Conservation (phyloP, 2,329 filamentous ascomycete genomes). For the Colletotrichum navitas region DNA sequence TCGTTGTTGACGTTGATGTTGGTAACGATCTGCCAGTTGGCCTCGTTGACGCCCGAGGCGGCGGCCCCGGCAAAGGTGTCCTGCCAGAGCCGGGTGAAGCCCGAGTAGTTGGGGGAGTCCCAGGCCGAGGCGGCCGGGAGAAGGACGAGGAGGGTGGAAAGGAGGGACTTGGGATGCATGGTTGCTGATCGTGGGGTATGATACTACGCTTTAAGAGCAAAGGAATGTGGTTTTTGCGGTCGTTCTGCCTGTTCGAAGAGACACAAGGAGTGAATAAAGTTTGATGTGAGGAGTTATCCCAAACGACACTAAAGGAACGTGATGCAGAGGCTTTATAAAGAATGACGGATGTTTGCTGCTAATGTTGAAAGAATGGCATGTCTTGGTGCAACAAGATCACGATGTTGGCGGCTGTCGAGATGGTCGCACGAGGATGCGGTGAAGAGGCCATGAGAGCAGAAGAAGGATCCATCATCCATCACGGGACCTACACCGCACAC, state of each 20-base stretch:
- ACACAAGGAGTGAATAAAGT: conserved; percentile 1
- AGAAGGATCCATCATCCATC: conserved; percentile 7
- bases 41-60: conserved; percentile 50
- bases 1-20: conserved; percentile 63
- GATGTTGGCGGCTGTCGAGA: conserved; percentile 14
- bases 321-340: conserved; percentile 21
- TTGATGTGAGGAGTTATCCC: not conserved
- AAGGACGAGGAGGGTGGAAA: conserved; percentile 44
- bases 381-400: conserved; percentile 37
- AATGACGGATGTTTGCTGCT: not conserved
- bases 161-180: conserved; percentile 32
- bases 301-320: not conserved
- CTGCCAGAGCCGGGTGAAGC: conserved; percentile 57
- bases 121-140: conserved; percentile 52
- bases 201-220: not conserved
- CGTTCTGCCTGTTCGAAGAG: not conserved
- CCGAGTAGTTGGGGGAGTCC: conserved; percentile 54
- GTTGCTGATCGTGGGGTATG: conserved; percentile 9
- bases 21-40: conserved; percentile 60
- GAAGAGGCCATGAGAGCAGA: conserved; percentile 27
- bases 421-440: conserved; percentile 18
- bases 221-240: conserved; percentile 12
- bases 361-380: conserved; percentile 30
- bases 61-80: conserved; percentile 57
- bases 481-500: conserved; percentile 27